phyloP scores from a whole-genome alignment of 192 early-diverging fungal genomes.

The Coemansia reversa region DNA sequence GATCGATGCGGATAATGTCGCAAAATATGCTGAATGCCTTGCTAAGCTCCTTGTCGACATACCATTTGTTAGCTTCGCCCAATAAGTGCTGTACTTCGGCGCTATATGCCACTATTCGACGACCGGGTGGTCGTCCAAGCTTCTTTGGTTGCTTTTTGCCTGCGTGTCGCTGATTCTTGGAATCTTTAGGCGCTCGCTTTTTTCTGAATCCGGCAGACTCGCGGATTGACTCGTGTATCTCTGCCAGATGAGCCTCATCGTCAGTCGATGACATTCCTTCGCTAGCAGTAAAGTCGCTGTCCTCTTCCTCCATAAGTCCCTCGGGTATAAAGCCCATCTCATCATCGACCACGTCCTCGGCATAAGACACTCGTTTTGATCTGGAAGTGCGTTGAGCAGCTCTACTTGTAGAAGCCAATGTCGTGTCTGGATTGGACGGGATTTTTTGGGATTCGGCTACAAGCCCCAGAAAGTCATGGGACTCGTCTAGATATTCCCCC shows the following conservation, averaged over 20 bases:
- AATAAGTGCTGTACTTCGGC: slow-evolving; percentile 61
- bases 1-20: slow-evolving; percentile 71
- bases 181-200: neutral
- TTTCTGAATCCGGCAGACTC: slow-evolving; percentile 18
- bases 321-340: slow-evolving; percentile 11
- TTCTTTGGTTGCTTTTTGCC: neutral
- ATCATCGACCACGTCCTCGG: slow-evolving; percentile 10
- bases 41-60: slow-evolving; percentile 66
- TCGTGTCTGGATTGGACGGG: neutral
- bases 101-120: slow-evolving; percentile 15
- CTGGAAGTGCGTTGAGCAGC: slow-evolving; percentile 8
- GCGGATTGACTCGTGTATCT: slow-evolving; percentile 20
- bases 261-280: slow-evolving; percentile 17
- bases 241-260: slow-evolving; percentile 25
- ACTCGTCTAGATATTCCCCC: neutral
- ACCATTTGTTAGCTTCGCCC: slow-evolving; percentile 77
- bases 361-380: slow-evolving; percentile 19
- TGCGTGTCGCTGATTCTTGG: neutral
- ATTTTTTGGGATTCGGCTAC: slow-evolving; percentile 5
- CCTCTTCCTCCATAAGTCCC: slow-evolving; percentile 36
- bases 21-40: slow-evolving; percentile 74
- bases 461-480: neutral
- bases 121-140: neutral
- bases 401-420: neutral
- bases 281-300: slow-evolving; percentile 33